These are phyloP conservation scores for Cercophora sp. DNA, from an alignment of 495 filamentous ascomycete species.

Conservation along the genomic window DNA sequence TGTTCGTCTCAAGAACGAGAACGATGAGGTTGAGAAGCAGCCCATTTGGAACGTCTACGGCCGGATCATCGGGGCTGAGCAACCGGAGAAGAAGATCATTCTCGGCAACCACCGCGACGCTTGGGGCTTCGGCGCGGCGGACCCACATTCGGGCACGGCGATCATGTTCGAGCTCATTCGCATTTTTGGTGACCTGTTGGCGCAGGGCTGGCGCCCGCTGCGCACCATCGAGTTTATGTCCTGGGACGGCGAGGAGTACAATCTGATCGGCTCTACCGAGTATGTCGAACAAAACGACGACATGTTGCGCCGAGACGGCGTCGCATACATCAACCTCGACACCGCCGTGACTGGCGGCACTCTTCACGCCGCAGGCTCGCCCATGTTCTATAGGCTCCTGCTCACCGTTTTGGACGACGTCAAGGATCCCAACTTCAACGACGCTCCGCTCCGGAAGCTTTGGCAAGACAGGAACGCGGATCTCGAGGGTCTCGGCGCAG, in stretches of 20 bases:
- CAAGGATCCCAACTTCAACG: conserved; percentile 69
- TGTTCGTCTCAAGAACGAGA: conserved; percentile 81
- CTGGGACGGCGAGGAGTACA: conserved; percentile 94
- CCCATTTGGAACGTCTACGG: conserved; percentile 89
- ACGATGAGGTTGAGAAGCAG: conserved; percentile 77
- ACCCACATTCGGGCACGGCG: conserved; percentile 85
- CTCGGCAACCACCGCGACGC: conserved; percentile 93
- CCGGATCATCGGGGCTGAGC: conserved; percentile 74
- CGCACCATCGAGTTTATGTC: conserved; percentile 91
- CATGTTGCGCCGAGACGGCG: conserved; percentile 64
- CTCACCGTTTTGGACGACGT: conserved; percentile 69
- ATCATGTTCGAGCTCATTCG: conserved; percentile 83
- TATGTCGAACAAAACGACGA: conserved; percentile 89
- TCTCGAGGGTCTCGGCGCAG: conserved; percentile 70
- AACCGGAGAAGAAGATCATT: conserved; percentile 78
- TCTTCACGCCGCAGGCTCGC: conserved; percentile 74
- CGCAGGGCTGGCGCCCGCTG: conserved; percentile 80
- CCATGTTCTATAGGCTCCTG: conserved; percentile 68
- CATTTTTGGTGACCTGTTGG: conserved; percentile 72
- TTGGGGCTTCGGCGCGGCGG: conserved; percentile 83
- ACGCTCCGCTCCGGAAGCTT: conserved; percentile 66
- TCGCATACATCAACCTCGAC: conserved; percentile 91
- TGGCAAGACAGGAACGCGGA: conserved; percentile 66
- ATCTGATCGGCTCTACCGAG: conserved; percentile 90
- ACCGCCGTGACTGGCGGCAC: conserved; percentile 70